A percentile compares a stretch with the other conserved stretches of the same genome.
phyloP scores from a whole-genome alignment of 805 yeast genomes.

The Lachancea sp. region DNA sequence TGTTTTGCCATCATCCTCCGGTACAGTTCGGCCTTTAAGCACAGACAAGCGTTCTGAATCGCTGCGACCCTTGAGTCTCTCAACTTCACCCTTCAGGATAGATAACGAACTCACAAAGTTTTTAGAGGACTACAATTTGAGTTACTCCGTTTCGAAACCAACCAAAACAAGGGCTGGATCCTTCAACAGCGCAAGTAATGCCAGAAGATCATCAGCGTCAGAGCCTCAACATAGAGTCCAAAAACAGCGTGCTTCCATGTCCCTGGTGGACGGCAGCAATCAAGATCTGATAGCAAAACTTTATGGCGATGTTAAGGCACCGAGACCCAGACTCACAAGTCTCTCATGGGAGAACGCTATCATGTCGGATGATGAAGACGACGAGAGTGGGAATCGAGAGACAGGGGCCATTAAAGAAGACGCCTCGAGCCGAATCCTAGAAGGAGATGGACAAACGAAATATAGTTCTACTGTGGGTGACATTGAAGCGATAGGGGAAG shows the following conservation, averaged over 20 bases:
- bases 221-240: constrained; percentile 19
- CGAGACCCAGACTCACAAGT: constrained; percentile 4
- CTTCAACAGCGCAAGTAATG: constrained; percentile 7
- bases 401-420: neutral
- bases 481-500: neutral
- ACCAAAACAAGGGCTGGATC: constrained; percentile 9
- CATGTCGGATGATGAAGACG: constrained; percentile 12
- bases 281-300: constrained; percentile 20
- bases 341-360: constrained; percentile 13
- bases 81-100: constrained; percentile 10
- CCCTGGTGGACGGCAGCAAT: constrained; percentile 20
- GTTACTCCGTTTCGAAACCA: constrained; percentile 9
- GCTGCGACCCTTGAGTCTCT: neutral
- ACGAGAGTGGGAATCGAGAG: neutral
- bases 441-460: neutral
- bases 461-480: neutral
- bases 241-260: constrained; percentile 26
- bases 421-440: neutral
- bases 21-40: constrained; percentile 2
- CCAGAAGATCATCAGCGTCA: constrained; percentile 6
- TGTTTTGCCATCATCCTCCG: constrained; percentile 1
- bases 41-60: constrained; percentile 3
- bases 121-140: constrained; percentile 23
- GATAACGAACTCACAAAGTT: constrained; percentile 22
- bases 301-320: constrained; percentile 12